These are phyloP conservation scores for Aphanomyces invadans DNA, from an alignment of 352 stramenopile species.

Conservation along the genomic window DNA sequence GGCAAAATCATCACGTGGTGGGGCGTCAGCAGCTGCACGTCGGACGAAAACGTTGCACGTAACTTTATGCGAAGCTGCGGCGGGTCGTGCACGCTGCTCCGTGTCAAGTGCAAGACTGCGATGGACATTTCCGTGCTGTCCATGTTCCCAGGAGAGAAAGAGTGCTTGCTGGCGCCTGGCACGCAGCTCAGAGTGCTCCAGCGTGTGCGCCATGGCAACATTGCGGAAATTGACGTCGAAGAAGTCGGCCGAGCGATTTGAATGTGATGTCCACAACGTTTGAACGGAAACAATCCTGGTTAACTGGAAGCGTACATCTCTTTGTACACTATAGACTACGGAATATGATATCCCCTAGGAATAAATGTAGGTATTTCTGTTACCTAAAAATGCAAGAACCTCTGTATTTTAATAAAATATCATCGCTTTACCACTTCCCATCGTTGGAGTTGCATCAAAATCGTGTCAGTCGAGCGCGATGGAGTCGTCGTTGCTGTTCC, in stretches of 20 bases:
- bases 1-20: constrained; percentile 21
- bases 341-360: not conserved
- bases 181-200: constrained; percentile 17
- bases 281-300: too few relatives aligned
- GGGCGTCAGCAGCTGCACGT: constrained; percentile 14
- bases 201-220: constrained; percentile 2
- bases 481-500: not conserved
- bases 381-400: not conserved
- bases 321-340: not conserved
- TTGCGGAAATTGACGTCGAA: constrained; percentile 16
- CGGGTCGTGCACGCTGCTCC: constrained; percentile 1
- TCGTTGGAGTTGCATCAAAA: not conserved
- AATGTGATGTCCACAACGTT: not conserved
- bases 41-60: constrained; percentile 18
- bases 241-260: constrained; percentile 15
- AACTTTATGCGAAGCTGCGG: constrained; percentile 14
- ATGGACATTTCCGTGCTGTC: constrained; percentile 22
- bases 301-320: not conserved
- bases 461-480: not conserved
- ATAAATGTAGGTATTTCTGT: not conserved
- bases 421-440: not conserved
- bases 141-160: constrained; percentile 14
- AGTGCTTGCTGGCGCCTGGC: constrained; percentile 10
- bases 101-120: constrained; percentile 9
- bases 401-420: not conserved